Conservation (phyloP, 805 yeast genomes). For the Wickerhamomyces kurtzmanii region DNA sequence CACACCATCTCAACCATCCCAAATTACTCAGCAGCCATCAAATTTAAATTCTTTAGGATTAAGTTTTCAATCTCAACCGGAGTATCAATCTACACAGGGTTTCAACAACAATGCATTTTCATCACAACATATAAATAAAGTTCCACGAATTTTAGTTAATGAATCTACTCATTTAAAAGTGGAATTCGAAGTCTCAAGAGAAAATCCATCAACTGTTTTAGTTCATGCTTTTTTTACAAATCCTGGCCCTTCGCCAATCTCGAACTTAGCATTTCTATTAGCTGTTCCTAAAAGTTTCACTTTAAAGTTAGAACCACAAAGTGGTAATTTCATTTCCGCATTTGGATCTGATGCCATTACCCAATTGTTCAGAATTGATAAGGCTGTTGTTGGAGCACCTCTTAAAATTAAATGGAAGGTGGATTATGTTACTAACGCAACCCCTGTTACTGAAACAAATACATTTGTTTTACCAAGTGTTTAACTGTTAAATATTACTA, state of each 20-base stretch:
- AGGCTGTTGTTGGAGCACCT: constrained; percentile 23
- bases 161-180: constrained; percentile 38
- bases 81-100: constrained; percentile 10
- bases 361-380: constrained; percentile 37
- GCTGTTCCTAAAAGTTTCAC: constrained; percentile 64
- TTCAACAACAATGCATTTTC: constrained; percentile 5
- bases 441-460: constrained; percentile 45
- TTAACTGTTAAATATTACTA: constrained; percentile 3
- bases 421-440: constrained; percentile 41
- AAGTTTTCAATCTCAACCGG: constrained; percentile 8
- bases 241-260: constrained; percentile 29
- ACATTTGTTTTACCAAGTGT: constrained; percentile 29
- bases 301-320: constrained; percentile 53
- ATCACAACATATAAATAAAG: constrained; percentile 8
- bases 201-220: constrained; percentile 25
- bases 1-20: constrained; percentile 10
- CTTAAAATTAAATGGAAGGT: constrained; percentile 73
- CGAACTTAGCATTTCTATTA: constrained; percentile 45
- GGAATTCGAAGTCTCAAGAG: constrained; percentile 30
- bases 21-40: constrained; percentile 10
- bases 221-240: constrained; percentile 47
- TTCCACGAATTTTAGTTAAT: constrained; percentile 23
- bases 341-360: constrained; percentile 37
- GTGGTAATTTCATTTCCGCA: constrained; percentile 41
- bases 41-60: constrained; percentile 7